Evolutionary conservation across 352 stramenopile species (phyloP).

Genomic region (Globisporangium irregulare): DNA sequence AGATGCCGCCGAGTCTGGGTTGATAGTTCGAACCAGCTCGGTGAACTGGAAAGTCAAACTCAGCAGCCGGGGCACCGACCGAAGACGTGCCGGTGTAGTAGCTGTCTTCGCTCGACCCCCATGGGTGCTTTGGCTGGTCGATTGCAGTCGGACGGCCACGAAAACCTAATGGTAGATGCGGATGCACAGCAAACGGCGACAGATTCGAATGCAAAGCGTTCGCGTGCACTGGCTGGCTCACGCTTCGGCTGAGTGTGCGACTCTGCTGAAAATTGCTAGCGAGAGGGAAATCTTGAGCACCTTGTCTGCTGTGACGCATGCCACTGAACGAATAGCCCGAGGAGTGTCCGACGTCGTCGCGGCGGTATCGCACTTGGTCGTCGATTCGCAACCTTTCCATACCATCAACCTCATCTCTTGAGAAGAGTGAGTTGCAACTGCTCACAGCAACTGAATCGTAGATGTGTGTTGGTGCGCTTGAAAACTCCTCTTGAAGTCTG

Average conservation of each 20-base stretch:
- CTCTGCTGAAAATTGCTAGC: neutral
- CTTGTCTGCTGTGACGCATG: neutral
- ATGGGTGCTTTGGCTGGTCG: slow-evolving; percentile 10
- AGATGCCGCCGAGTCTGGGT: slow-evolving; percentile 8
- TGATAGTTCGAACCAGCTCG: slow-evolving; percentile 6
- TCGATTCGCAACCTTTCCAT: slow-evolving; percentile 15
- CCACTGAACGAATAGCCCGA: slow-evolving; percentile 11
- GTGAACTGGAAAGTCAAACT: slow-evolving; percentile 4
- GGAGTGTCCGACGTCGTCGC: neutral
- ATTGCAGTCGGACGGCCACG: neutral
- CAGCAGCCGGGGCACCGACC: neutral
- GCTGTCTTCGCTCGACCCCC: neutral
- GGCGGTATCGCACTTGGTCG: neutral
- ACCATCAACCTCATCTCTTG: neutral
- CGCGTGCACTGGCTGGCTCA: slow-evolving; percentile 11
- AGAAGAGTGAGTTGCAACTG: slow-evolving; percentile 10
- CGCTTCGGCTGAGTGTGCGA: slow-evolving; percentile 1
- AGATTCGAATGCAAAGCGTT: neutral
- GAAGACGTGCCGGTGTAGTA: slow-evolving; percentile 7
- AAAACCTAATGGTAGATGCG: neutral
- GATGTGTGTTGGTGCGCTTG: slow-evolving; percentile 60
- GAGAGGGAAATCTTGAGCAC: neutral
- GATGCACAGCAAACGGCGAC: slow-evolving; percentile 6
- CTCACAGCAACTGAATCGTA: slow-evolving; percentile 27
- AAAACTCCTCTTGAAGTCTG: slow-evolving; percentile 80